Evolutionary conservation across 2,329 filamentous ascomycete species (phyloP).

Genomic region (Hymenoscyphus occultus): DNA sequence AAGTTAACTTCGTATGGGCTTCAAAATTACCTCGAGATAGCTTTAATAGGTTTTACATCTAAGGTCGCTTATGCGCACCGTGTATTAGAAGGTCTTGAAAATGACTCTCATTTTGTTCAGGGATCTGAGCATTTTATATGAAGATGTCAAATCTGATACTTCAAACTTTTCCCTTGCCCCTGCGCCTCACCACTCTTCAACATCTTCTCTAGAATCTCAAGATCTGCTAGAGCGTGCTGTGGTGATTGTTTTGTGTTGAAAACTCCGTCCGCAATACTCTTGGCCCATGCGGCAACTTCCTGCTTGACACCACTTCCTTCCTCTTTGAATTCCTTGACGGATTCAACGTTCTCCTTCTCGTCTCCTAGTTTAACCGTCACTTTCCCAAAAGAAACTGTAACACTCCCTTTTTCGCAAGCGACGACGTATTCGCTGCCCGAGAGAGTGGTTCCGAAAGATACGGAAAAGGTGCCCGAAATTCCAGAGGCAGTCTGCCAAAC

Average conservation of each 20-base stretch:
- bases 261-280: slow-evolving; percentile 28
- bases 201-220: slow-evolving; percentile 37
- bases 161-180: slow-evolving; percentile 27
- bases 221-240: slow-evolving; percentile 30
- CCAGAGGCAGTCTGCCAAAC: slow-evolving; percentile 35
- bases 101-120: too few species aligned
- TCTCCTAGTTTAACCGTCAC: slow-evolving; percentile 32
- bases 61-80: too few species aligned
- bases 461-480: slow-evolving; percentile 33
- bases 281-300: slow-evolving; percentile 35
- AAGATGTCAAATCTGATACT: slow-evolving; percentile 23
- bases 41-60: too few species aligned
- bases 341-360: slow-evolving; percentile 26
- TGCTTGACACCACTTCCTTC: slow-evolving; percentile 33
- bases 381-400: slow-evolving; percentile 26
- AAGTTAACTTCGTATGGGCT: too few species aligned
- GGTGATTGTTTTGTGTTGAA: slow-evolving; percentile 29
- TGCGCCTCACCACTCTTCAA: slow-evolving; percentile 36
- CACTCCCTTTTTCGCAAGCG: slow-evolving; percentile 36
- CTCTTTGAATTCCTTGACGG: slow-evolving; percentile 31
- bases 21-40: too few species aligned
- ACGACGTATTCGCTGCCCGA: slow-evolving; percentile 33
- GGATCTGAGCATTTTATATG: slow-evolving; percentile 11
- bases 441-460: slow-evolving; percentile 35
- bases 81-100: too few species aligned